A percentile compares a stretch with the other conserved stretches of the same genome.
Conservation (phyloP, 495 filamentous ascomycete species). For the Aspergillus carlsbadensis region DNA sequence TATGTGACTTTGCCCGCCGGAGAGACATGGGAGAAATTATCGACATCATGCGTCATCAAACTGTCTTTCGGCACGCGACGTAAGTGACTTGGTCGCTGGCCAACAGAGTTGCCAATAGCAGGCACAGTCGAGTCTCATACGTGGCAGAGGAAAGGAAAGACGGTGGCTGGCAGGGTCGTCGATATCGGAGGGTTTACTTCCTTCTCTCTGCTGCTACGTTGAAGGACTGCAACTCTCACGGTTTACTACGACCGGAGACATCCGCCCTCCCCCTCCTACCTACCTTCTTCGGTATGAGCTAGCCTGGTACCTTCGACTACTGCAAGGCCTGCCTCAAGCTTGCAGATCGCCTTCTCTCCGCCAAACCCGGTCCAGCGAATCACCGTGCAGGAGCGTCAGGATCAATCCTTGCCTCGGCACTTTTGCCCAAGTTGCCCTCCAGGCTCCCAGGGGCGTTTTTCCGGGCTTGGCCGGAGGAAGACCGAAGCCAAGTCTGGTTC, state of each 20-base stretch:
- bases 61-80: background rate
- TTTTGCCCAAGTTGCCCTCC: constrained; percentile 9
- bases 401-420: constrained; percentile 17
- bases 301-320: constrained; percentile 7
- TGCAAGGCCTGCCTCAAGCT: constrained; percentile 16
- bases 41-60: background rate
- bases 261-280: constrained; percentile 7
- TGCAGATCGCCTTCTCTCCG: constrained; percentile 23
- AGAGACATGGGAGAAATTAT: background rate
- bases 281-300: constrained; percentile 14
- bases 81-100: background rate
- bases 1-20: background rate
- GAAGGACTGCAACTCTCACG: too few relatives aligned
- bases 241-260: background rate
- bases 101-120: background rate
- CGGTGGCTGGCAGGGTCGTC: constrained; percentile 10
- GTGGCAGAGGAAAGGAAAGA: constrained; percentile 13
- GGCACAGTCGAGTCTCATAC: background rate
- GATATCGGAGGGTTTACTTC: constrained; percentile 2
- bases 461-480: constrained; percentile 24
- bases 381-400: background rate
- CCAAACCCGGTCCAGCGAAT: constrained; percentile 17
- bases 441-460: constrained; percentile 18
- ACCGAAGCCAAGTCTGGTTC: constrained; percentile 31
- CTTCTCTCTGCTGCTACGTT: background rate